Evolutionary conservation across 768 basidiomycete genomes (phyloP), one percentile per base, ranked within the genome.

Genomic region (Chalciporus piperatus): DNA sequence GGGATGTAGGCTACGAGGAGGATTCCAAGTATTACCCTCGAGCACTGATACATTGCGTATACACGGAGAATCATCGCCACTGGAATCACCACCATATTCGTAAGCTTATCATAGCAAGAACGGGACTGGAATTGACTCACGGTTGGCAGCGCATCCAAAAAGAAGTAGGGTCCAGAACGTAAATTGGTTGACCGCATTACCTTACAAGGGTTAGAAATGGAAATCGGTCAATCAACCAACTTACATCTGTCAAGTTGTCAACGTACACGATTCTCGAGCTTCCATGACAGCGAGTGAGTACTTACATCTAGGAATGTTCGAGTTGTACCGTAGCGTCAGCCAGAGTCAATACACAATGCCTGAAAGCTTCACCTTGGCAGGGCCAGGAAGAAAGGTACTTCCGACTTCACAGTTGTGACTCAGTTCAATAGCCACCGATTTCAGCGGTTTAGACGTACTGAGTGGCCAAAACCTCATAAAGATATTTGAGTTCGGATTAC

Each of bases 351-450:
- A 1, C 6, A n/a, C 8, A 3, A 37, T 6, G 10, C 8, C 4
- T 37, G 35, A 37, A 14, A 37, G n/a, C 4, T 7, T 37, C 8
- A 37, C 35, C 10, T 37, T 5, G 3, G 35, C 35, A 4, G 63
- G 51, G 6, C 62, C 62, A 35, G 59, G 54, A 14, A 63, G 39
- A 33, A 63, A 65, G 8, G 46, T 30, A 19, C 28, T 54, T 20
- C 54, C 59, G 6, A 30, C 62, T 63, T 52, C 38, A n/a, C 25
- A 38, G 38, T 9, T 27, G 12, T 32, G 13, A 32, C 2, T 32
- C 30, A 32, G 30, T 4, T 4, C 11, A 13, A 12, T 32, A 13
- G 11, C 10, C 7, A 32, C 8, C 4, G 11, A 32, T 12, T 32
- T 4, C 11, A 11, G 13, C 30, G 8, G 11, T 11, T 32, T 32